These are phyloP conservation scores for Knoxdaviesia proteae DNA, from an alignment of 2,329 filamentous ascomycete species.

Conservation along the genomic window DNA sequence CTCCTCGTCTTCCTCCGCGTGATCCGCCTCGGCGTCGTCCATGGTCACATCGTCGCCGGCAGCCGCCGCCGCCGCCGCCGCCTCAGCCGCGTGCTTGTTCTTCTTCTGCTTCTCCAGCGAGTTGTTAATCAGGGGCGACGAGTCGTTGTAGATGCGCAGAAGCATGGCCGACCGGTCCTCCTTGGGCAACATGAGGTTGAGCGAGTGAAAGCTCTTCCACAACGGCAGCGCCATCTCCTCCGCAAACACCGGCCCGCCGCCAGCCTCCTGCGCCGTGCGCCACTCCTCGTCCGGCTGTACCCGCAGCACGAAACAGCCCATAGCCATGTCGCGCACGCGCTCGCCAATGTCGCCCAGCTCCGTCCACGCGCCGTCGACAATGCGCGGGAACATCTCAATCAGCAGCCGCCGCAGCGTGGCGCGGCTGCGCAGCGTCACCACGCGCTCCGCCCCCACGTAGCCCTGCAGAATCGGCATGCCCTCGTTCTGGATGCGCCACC, in stretches of 20 bases:
- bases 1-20: conserved; percentile 4
- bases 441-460: conserved; percentile 62
- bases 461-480: conserved; percentile 79
- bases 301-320: conserved; percentile 82
- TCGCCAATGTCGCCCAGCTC: conserved; percentile 75
- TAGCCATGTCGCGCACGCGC: conserved; percentile 54
- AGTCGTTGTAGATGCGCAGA: conserved; percentile 76
- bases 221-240: conserved; percentile 79
- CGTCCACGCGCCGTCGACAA: conserved; percentile 53
- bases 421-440: conserved; percentile 55
- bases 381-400: conserved; percentile 91
- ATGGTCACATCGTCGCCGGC: conserved; percentile 7
- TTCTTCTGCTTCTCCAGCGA: conserved; percentile 28
- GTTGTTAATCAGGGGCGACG: conserved; percentile 60
- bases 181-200: conserved; percentile 97
- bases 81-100: conserved; percentile 10
- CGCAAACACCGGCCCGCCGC: conserved; percentile 22
- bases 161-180: conserved; percentile 89
- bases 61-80: conserved; percentile 8
- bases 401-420: conserved; percentile 65
- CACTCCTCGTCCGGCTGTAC: conserved; percentile 49
- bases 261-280: conserved; percentile 2
- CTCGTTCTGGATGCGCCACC: conserved; percentile 90
- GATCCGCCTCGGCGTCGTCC: conserved; percentile 6
- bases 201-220: conserved; percentile 78